Conservation (phyloP, 2,329 filamentous ascomycete species). For the Madurella fahalii region DNA sequence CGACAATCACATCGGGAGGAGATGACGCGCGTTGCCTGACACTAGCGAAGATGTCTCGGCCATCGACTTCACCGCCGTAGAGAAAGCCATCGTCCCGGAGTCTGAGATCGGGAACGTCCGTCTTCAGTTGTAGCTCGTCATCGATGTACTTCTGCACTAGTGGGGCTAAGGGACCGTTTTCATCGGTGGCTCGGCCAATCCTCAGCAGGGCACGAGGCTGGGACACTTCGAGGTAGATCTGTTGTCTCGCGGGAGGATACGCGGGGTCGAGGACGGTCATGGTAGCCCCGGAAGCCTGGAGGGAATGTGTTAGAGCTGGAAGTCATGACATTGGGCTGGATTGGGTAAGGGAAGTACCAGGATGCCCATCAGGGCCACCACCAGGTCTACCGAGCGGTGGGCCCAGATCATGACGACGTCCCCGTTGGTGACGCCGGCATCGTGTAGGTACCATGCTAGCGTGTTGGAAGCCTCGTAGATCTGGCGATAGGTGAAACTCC, state of each 20-base stretch:
- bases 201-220: constrained; percentile 65
- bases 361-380: constrained; percentile 72
- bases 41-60: constrained; percentile 61
- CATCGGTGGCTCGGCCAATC: constrained; percentile 66
- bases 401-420: constrained; percentile 95
- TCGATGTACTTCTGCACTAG: constrained; percentile 62
- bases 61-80: constrained; percentile 62
- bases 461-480: constrained; percentile 82
- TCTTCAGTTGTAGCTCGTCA: constrained; percentile 67
- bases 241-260: constrained; percentile 76
- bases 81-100: constrained; percentile 69
- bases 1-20: constrained; percentile 70
- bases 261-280: constrained; percentile 71
- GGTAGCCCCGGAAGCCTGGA: constrained; percentile 53
- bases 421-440: constrained; percentile 67
- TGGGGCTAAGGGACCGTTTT: constrained; percentile 53
- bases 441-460: constrained; percentile 72
- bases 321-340: neutral
- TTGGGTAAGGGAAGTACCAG: constrained; percentile 37
- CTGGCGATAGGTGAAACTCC: constrained; percentile 76
- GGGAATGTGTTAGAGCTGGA: constrained; percentile 11
- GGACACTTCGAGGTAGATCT: constrained; percentile 70
- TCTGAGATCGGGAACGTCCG: constrained; percentile 68
- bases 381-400: constrained; percentile 67
- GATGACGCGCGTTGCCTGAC: constrained; percentile 48